These are phyloP conservation scores for Xylariaceae sp. DNA, from an alignment of 2,329 filamentous ascomycete species.

Conservation along the genomic window DNA sequence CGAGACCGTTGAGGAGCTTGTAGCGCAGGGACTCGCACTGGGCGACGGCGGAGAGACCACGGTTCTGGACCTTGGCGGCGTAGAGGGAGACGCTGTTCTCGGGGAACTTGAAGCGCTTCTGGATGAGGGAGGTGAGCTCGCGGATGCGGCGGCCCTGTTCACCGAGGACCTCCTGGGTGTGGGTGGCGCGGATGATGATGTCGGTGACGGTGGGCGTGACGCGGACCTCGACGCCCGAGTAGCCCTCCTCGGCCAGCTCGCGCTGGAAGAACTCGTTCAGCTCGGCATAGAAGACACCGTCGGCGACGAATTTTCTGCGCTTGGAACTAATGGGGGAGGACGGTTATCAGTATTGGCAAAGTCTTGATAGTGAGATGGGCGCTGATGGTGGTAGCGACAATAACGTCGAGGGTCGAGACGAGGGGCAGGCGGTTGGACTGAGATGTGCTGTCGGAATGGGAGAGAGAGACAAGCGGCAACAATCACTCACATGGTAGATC, in stretches of 20 bases:
- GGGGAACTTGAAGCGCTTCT: constrained; percentile 99
- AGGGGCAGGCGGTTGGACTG: no score
- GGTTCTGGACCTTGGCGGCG: constrained; percentile 99
- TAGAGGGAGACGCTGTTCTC: constrained; percentile 99
- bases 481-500: constrained; percentile 57
- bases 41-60: constrained; percentile 98
- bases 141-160: constrained; percentile 99
- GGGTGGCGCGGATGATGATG: constrained; percentile 99
- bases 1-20: constrained; percentile 99
- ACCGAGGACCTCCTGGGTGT: constrained; percentile 99
- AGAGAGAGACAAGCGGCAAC: not conserved
- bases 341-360: constrained; percentile 20
- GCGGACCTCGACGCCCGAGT: constrained; percentile 99
- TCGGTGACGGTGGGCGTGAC: constrained; percentile 99
- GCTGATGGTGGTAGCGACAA: not conserved
- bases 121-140: constrained; percentile 99
- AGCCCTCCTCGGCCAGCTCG: constrained; percentile 99
- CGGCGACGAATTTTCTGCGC: constrained; percentile 91
- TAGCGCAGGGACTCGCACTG: constrained; percentile 99
- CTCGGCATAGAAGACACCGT: constrained; percentile 99
- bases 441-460: not conserved
- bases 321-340: constrained; percentile 61
- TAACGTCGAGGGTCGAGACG: not conserved
- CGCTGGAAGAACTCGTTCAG: constrained; percentile 99
- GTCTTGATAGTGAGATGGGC: not conserved